phyloP scores from a whole-genome alignment of 2,329 filamentous ascomycete species.

The Sclerotinia glacialis region DNA sequence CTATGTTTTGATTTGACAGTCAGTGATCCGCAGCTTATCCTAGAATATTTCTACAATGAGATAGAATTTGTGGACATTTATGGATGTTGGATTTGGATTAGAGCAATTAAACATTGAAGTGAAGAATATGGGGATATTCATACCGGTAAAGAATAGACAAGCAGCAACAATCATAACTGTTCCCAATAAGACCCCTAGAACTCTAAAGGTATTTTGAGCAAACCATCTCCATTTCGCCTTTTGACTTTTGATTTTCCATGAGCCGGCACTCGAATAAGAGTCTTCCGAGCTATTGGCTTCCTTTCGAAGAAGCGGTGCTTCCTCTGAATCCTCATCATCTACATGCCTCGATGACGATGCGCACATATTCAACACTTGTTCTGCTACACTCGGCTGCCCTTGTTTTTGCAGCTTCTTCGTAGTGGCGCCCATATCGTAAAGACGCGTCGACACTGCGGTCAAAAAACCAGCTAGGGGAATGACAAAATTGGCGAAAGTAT shows the following conservation, averaged over 20 bases:
- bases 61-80: neutral
- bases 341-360: neutral
- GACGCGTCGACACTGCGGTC: conserved; percentile 26
- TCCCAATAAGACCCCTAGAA: conserved; percentile 31
- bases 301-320: conserved; percentile 30
- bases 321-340: conserved; percentile 25
- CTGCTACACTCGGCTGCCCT: conserved; percentile 3
- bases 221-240: conserved; percentile 23
- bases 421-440: conserved; percentile 33
- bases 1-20: conserved; percentile 17
- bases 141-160: conserved; percentile 28
- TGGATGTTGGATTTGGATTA: neutral
- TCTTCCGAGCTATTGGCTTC: conserved; percentile 18
- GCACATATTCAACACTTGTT: conserved; percentile 10
- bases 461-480: conserved; percentile 29
- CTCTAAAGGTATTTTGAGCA: conserved; percentile 30
- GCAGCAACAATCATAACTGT: conserved; percentile 34
- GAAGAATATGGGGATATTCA: neutral
- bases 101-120: neutral
- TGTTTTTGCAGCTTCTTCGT: conserved; percentile 14
- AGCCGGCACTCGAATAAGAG: neutral
- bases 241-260: neutral
- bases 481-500: conserved; percentile 28
- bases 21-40: neutral
- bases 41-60: neutral